These are phyloP conservation scores for Pseudocercospora eumusae DNA, from an alignment of 2,329 filamentous ascomycete genomes.

Conservation along the genomic window DNA sequence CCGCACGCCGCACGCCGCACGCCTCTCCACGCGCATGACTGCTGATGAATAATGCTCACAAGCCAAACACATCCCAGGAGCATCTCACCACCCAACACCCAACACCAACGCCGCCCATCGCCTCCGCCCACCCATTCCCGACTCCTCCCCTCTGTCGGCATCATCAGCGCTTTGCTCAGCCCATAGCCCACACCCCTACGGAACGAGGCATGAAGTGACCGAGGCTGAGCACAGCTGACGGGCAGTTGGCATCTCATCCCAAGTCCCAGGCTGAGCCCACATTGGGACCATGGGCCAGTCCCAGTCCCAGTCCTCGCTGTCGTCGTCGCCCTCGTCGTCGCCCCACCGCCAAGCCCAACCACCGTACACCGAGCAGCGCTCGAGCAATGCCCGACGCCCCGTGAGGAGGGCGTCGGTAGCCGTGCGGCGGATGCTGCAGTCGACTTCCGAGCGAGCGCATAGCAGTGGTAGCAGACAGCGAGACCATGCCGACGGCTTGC, in stretches of 20 bases:
- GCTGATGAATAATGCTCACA: background rate
- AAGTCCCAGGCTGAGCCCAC: background rate
- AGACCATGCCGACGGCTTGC: slow-evolving; percentile 14
- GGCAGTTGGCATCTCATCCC: slow-evolving; percentile 6
- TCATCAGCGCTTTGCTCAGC: background rate
- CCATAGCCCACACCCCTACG: background rate
- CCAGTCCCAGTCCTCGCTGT: too few relatives aligned
- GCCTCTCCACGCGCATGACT: background rate
- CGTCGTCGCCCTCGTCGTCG: slow-evolving; percentile 38
- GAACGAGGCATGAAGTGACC: slow-evolving; percentile 10
- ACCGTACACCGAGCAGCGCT: slow-evolving; percentile 4
- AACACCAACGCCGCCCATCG: background rate
- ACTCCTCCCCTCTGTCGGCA: background rate
- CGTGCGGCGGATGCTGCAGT: slow-evolving; percentile 7
- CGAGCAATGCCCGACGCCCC: background rate
- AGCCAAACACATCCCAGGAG: background rate
- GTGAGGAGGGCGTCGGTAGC: slow-evolving; percentile 9
- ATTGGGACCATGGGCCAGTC: slow-evolving; percentile 36
- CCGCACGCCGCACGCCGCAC: too few relatives aligned
- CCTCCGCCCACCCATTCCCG: background rate
- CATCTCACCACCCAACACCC: background rate
- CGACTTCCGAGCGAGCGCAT: background rate
- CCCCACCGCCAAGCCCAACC: slow-evolving; percentile 21
- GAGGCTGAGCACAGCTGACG: slow-evolving; percentile 7
- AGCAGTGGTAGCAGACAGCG: slow-evolving; percentile 1